Evolutionary conservation across 306 rosid species (phyloP).

Genomic region (Medicago ruthenica): DNA sequence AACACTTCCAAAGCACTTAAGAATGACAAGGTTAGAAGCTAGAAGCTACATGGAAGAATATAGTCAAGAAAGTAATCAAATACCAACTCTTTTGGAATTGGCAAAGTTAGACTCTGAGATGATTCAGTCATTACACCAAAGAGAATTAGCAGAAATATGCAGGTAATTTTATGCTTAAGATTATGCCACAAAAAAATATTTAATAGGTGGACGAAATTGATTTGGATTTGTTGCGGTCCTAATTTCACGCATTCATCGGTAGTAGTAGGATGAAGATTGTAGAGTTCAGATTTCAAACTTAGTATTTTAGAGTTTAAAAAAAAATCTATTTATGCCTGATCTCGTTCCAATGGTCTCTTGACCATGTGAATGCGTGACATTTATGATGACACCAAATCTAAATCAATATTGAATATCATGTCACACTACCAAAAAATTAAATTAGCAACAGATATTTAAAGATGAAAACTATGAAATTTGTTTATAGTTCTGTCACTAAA

Average conservation of each 20-base stretch:
- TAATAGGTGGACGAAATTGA: not conserved
- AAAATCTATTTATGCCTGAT: too few relatives aligned
- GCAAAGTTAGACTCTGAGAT: slow-evolving; percentile 46
- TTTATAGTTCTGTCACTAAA: not conserved
- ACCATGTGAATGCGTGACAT: too few relatives aligned
- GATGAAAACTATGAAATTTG: not conserved
- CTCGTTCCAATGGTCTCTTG: too few relatives aligned
- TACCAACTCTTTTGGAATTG: slow-evolving; percentile 37
- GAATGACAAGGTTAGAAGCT: slow-evolving; percentile 53
- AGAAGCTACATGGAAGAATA: slow-evolving; percentile 47
- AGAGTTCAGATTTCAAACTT: not conserved
- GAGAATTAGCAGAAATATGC: slow-evolving; percentile 49
- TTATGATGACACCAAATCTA: too few relatives aligned
- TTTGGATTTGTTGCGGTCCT: too few relatives aligned
- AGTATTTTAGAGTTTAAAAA: too few relatives aligned
- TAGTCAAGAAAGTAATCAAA: slow-evolving; percentile 11
- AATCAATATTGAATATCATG: too few relatives aligned
- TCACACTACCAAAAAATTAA: too few relatives aligned
- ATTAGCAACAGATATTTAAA: too few relatives aligned
- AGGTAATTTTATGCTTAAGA: slow-evolving; percentile 36
- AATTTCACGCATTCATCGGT: too few relatives aligned
- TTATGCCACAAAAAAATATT: not conserved
- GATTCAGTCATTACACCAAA: slow-evolving; percentile 49
- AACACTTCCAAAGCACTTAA: slow-evolving; percentile 51
- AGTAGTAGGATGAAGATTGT: not conserved